Evolutionary conservation across 78 protist genomes (phyloP), one percentile per base, ranked within the genome.

Genomic region (Dictyostelium intermedium): DNA sequence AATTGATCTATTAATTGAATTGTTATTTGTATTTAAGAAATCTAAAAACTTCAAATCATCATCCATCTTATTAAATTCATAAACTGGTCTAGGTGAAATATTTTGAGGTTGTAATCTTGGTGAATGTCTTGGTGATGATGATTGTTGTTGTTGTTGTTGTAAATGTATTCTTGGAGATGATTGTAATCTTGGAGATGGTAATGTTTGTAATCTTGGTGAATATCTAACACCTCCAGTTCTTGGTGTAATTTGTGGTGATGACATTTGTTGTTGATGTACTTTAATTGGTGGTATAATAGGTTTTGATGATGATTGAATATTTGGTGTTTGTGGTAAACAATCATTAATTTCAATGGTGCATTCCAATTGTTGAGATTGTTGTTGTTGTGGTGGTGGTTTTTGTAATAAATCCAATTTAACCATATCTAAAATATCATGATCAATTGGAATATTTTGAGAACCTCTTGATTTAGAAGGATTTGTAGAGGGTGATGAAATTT

Each of bases 361-460:
- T 34, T 72, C 45, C 13, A 32, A 32, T 56, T 56, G 66, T 56
- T 56, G 66, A 6, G 5, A 6, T 66, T 66, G 35, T 66, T 66
- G 74, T 27, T 27, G 47, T 16, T 5, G 35, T 14, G 41, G 20
- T 72, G 79, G n/a, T 32, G 79, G 37, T 34, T 30, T 72, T 72
- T 72, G 79, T 16, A 72, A 72, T 34, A 72, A 34, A 30, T 72
- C 79, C 1, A 72, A 34, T 72, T 72, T 72, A 5, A 72, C 79
- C 79, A 72, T 72, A 72, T 72, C 79, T 72, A 72, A 72, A 72
- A 72, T 72, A 34, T 72, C 79, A 34, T 72, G 79, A 18, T 72
- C 79, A 18, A 72, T 72, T 3, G 43, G 43, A 34, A 72, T 34
- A 66, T 30, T 11, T 27, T 27, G 35, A 30, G 79, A 72, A 72